Base-by-base conservation (phyloP, 192 early-diverging fungal species). In the Coemansia pectinata region DNA sequence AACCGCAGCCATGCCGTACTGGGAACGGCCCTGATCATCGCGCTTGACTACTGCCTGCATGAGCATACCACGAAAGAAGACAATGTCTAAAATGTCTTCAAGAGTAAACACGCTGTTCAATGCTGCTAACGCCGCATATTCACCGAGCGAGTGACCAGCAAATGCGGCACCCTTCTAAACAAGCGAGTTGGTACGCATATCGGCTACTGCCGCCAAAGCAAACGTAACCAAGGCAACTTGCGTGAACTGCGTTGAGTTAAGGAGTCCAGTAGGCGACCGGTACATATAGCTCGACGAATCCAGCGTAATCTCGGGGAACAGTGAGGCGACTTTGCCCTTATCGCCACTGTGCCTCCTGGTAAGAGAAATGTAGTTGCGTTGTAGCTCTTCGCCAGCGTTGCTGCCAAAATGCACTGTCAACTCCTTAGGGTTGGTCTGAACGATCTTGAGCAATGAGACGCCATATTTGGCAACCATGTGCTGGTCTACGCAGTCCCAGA, bases 1-100 rank as follows among this genome's bases (percentile, higher is more conserved):
- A 40, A 96, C 91, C 52, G 96, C 93, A 67, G 87, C 91, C 96
- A 98, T 98, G 71, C 92, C 95, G 75, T 95, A 98, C 79, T 93
- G 88, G 47, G 96, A 96, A 36, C 89, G 89, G 25, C 94, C 94
- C 19, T 86, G 61, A 1, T 70, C 65, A 65, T 96, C 93, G 57
- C 95, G 91, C 50, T 87, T 75, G 8, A 98, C 95, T 29, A 95
- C 93, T 34, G 90, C 87, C 86, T 98, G 96, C 96, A 98, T 98
- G 19, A 95, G 91, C 91, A 96, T 91, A 70, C 96, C 96, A 71
- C 96, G 91, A 86, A 93, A 98, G 77, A 98, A 96, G 14, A 91
- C 91, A 44, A 98, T 88, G 65, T 96, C 96, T 50, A 95, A 88
- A 4, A 95, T 66, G 21, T 90, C 85, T 66, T 95, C 92, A 45